Conservation (phyloP, 768 basidiomycete genomes). For the Calocera cornea region DNA sequence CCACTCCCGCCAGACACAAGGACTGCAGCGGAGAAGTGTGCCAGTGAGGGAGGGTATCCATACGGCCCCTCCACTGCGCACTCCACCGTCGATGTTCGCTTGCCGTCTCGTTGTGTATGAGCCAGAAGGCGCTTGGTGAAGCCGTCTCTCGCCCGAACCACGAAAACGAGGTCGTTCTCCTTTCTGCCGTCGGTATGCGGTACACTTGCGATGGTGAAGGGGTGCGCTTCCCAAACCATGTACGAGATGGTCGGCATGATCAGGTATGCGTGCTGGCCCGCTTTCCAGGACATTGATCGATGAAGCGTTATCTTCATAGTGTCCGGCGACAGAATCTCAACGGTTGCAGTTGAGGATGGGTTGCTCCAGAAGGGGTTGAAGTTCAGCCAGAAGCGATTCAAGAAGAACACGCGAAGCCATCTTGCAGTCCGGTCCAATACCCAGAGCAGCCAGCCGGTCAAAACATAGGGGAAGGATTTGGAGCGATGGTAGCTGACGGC, state of each 20-base stretch:
- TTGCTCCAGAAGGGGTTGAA: conserved; percentile 12
- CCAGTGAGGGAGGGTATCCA: conserved; percentile 14
- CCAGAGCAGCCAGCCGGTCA: conserved; percentile 24
- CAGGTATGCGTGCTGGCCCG: conserved; percentile 24
- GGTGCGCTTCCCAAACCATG: conserved; percentile 25
- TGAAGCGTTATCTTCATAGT: conserved; percentile 11
- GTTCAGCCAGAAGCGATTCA: conserved; percentile 23
- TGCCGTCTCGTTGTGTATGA: conserved; percentile 6
- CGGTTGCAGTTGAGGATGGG: conserved; percentile 19
- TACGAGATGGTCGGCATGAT: conserved; percentile 21
- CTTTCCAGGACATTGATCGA: conserved; percentile 16
- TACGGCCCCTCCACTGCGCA: conserved; percentile 24
- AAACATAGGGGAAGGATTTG: not conserved
- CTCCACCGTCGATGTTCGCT: conserved; percentile 10
- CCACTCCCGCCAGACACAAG: conserved; percentile 19
- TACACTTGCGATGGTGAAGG: conserved; percentile 23
- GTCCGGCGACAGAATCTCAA: conserved; percentile 10
- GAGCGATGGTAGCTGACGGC: conserved; percentile 16
- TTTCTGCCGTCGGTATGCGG: conserved; percentile 6
- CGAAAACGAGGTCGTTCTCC: conserved; percentile 17
- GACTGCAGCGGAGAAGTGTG: conserved; percentile 18
- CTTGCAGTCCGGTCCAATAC: conserved; percentile 23
- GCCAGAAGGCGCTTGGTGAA: conserved; percentile 18
- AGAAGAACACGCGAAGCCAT: conserved; percentile 17
- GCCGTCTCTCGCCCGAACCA: conserved; percentile 24